A percentile compares a stretch with the other conserved stretches of the same genome.
phyloP scores from a whole-genome alignment of 768 basidiomycete species.

The Fomitopsis serialis region DNA sequence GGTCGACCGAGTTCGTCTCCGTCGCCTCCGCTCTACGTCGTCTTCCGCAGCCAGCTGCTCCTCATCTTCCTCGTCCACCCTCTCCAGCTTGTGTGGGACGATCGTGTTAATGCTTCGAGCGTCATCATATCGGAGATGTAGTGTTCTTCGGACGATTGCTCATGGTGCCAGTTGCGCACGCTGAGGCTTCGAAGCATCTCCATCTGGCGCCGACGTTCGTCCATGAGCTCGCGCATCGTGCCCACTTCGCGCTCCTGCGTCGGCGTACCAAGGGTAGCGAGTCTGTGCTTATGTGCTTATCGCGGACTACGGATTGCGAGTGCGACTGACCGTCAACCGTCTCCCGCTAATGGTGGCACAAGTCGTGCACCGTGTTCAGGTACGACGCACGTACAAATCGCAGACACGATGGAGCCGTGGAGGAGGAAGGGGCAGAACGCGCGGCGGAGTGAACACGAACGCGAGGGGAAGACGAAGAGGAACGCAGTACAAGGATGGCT shows the following conservation, averaged over 20 bases:
- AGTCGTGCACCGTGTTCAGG: no score
- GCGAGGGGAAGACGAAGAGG: no score
- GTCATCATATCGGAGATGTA: conserved; percentile 44
- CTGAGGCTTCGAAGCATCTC: conserved; percentile 28
- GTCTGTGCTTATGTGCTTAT: no score
- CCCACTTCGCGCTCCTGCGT: conserved; percentile 75
- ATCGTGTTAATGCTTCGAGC: conserved; percentile 68
- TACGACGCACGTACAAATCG: no score
- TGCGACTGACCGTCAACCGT: no score
- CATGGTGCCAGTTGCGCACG: conserved; percentile 16
- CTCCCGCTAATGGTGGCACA: no score
- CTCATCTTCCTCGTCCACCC: conserved; percentile 74
- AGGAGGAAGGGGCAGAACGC: no score
- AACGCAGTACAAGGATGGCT: no score
- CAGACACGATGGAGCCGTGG: no score
- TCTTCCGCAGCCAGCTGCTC: conserved; percentile 40
- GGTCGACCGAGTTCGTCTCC: conserved; percentile 63
- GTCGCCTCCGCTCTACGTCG: conserved; percentile 41
- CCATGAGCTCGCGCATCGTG: conserved; percentile 66
- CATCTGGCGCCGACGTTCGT: conserved; percentile 52
- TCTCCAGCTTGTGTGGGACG: conserved; percentile 61
- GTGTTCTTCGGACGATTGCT: conserved; percentile 16
- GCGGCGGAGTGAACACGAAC: no score
- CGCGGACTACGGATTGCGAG: no score
- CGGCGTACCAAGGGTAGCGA: no score